Base-by-base conservation (phyloP, 108 stramenopile genomes). In the Skeletonema potamos region DNA sequence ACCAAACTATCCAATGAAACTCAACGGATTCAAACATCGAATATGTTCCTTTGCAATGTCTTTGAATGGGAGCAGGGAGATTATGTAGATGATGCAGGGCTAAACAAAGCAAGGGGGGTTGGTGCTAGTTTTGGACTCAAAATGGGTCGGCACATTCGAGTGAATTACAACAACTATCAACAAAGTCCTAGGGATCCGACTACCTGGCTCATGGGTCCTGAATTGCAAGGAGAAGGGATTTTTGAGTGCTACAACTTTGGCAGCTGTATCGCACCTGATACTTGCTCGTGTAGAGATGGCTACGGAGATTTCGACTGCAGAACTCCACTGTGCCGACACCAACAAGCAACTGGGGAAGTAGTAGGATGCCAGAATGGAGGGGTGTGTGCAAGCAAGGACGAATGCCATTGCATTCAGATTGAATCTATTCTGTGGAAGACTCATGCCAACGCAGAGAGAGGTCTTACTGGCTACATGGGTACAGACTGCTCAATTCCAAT, bases 401-500 rank as follows among this genome's bases (percentile, higher is more conserved):
- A 79, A 32, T 96, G 95, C 54, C 62, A 66, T 26, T 96, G 95
- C 59, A 62, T 81, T 61, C 73, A 79, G 29, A 55, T 69, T 15
- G 62, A 61, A 58, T 84, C 82, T 12, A 58, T 88, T 39, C 71
- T 94, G 29, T 85, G 70, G 63, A 54, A 67, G 69, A 82, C 78
- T 32, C 85, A 93, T 73, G 46, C 55, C 32, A 72, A 85, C 1
- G 85, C 88, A 11, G 60, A 76, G 26, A 59, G 84, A 55, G 90
- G 86, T 8, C 54, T 74, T 8, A 96, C 95, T 11, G 95, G 93
- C 4, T 96, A 86, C 80, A 82, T 82, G 4, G 95, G 91, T 5
- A 74, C 81, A 10, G 92, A 92, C 66, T 96, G 95, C 58, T 82
- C 83, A 27, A 91, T 92, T 58, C 91, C 92, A 12, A 88, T 96